phyloP scores from a whole-genome alignment of 164 flowering plant species.

The Pachysandra terminalis region DNA sequence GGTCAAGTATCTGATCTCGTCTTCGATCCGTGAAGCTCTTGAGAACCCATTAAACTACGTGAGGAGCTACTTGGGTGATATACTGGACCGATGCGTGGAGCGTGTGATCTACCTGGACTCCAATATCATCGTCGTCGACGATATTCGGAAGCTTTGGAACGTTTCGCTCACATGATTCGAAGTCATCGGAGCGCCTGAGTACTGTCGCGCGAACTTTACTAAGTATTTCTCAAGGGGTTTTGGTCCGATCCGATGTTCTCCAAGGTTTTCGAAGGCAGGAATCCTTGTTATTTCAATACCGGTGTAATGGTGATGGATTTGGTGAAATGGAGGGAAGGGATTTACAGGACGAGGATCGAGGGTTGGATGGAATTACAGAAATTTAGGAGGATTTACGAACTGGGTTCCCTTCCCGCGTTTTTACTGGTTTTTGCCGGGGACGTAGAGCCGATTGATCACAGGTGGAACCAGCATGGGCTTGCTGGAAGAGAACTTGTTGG shows the following conservation, averaged over 20 bases:
- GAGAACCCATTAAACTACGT: conserved; percentile 83
- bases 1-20: conserved; percentile 53
- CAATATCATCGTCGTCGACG: conserved; percentile 70
- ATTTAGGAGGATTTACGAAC: conserved; percentile 58
- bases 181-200: conserved; percentile 81
- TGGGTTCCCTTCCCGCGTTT: conserved; percentile 83
- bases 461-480: conserved; percentile 89
- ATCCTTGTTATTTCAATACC: conserved; percentile 83
- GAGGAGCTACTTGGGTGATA: conserved; percentile 61
- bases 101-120: conserved; percentile 83
- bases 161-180: conserved; percentile 27
- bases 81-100: conserved; percentile 42
- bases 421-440: conserved; percentile 67
- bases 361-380: conserved; percentile 81
- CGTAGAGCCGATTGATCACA: conserved; percentile 65
- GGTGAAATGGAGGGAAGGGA: conserved; percentile 55
- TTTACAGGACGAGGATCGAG: conserved; percentile 53
- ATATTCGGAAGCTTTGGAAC: conserved; percentile 61
- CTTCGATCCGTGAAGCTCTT: conserved; percentile 63
- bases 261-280: conserved; percentile 35
- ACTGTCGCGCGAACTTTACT: conserved; percentile 81
- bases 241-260: conserved; percentile 59
- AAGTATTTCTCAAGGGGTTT: conserved; percentile 65
- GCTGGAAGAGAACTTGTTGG: conserved; percentile 79
- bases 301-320: conserved; percentile 93